Percentiles rank a stretch among this genome's conserved stretches.
Evolutionary conservation across 345 rosid species (phyloP).

Genomic region (Eucalyptus tenuipes): DNA sequence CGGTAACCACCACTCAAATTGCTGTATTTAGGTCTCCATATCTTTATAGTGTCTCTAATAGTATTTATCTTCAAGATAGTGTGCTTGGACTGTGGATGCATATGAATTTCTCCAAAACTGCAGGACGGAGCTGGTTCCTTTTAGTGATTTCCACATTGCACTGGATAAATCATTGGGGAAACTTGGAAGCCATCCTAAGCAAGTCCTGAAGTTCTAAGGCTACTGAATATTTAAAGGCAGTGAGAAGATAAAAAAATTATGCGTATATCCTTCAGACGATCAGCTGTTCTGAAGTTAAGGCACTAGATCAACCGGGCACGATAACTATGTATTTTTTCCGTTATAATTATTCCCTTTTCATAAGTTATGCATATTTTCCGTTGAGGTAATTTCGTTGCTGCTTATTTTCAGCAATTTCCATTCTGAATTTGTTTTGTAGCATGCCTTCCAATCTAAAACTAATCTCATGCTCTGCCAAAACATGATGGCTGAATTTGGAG

Average conservation of each 20-base stretch:
- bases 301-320: neutral
- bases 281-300: neutral
- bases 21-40: too few species aligned
- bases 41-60: too few species aligned
- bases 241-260: neutral
- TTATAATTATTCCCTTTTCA: too few species aligned
- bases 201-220: constrained; percentile 28
- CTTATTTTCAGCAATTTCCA: neutral
- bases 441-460: neutral
- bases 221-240: neutral
- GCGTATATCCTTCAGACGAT: too few species aligned
- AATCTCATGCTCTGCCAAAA: neutral
- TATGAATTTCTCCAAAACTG: neutral
- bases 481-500: neutral
- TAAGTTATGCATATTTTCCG: neutral
- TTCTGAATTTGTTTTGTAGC: neutral
- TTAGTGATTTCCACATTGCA: constrained; percentile 47
- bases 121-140: constrained; percentile 72
- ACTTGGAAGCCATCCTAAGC: constrained; percentile 77
- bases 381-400: neutral
- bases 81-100: neutral
- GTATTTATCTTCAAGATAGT: too few species aligned
- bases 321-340: neutral
- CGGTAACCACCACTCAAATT: too few species aligned
- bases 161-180: constrained; percentile 73